Evolutionary conservation across 2,329 filamentous ascomycete species (phyloP).

Genomic region (Torrubiella hemipterigena): DNA sequence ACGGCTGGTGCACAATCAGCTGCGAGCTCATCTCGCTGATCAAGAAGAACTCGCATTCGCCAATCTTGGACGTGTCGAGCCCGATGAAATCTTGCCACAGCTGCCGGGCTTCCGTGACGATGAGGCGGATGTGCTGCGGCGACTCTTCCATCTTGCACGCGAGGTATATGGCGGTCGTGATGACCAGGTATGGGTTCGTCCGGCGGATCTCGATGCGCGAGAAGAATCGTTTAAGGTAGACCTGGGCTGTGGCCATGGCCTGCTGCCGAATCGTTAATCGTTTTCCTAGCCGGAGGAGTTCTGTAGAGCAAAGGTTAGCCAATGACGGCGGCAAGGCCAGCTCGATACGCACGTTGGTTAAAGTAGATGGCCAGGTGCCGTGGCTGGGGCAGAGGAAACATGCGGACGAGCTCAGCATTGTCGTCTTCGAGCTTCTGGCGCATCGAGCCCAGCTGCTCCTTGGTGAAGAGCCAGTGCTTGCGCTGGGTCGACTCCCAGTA

Average conservation of each 20-base stretch:
- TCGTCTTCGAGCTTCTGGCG: conserved; percentile 68
- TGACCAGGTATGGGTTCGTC: conserved; percentile 85
- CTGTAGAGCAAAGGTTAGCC: conserved; percentile 25
- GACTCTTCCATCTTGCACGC: conserved; percentile 98
- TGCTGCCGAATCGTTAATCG: conserved; percentile 80
- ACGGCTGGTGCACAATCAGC: conserved; percentile 83
- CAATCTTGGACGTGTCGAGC: conserved; percentile 70
- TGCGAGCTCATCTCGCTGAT: conserved; percentile 88
- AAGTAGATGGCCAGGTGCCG: conserved; percentile 85
- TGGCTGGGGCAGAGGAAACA: conserved; percentile 71
- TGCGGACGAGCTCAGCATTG: conserved; percentile 60
- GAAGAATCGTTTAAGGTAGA: conserved; percentile 93
- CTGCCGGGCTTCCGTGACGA: conserved; percentile 74
- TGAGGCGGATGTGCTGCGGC: conserved; percentile 86
- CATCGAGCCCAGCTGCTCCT: conserved; percentile 63
- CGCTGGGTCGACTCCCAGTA: conserved; percentile 95
- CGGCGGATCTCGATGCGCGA: conserved; percentile 79
- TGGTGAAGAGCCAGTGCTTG: conserved; percentile 81
- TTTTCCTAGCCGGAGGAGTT: conserved; percentile 73
- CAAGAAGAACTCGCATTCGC: conserved; percentile 86
- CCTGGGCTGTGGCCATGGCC: conserved; percentile 82
- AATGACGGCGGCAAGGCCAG: not conserved
- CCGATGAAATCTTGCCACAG: conserved; percentile 72
- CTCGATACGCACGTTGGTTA: conserved; percentile 57
- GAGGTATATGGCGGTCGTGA: conserved; percentile 88